These are phyloP conservation scores for Rhodosporidiobolus odoratus DNA, from an alignment of 768 basidiomycete species.

Conservation along the genomic window DNA sequence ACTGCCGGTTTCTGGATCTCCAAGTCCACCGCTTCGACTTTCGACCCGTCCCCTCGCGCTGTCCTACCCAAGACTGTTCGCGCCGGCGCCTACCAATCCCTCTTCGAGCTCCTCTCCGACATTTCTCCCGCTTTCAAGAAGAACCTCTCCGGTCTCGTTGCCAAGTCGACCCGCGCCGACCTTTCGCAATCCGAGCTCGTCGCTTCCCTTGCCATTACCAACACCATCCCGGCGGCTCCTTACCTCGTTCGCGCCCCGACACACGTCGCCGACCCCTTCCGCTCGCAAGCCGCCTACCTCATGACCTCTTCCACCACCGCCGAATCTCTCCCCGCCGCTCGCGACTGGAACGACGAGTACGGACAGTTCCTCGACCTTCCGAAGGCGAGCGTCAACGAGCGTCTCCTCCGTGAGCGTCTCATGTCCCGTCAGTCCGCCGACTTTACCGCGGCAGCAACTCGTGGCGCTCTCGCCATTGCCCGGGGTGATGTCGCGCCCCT, in stretches of 20 bases:
- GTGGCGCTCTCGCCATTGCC: conserved; percentile 47
- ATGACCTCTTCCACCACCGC: conserved; percentile 48
- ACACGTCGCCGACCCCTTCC: conserved; percentile 46
- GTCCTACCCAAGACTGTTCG: conserved; percentile 38
- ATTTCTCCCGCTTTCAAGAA: conserved; percentile 48
- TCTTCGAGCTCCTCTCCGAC: conserved; percentile 49
- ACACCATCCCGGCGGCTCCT: conserved; percentile 48
- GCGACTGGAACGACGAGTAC: conserved; percentile 53
- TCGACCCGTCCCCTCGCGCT: conserved; percentile 48
- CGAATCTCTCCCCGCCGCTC: conserved; percentile 48
- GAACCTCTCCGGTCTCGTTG: conserved; percentile 33
- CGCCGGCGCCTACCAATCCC: conserved; percentile 45
- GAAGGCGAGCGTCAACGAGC: conserved; percentile 44
- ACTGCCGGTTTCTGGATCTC: conserved; percentile 50
- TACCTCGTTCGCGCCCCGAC: conserved; percentile 46
- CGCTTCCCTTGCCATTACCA: conserved; percentile 48
- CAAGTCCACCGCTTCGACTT: conserved; percentile 46
- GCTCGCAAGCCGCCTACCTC: conserved; percentile 50
- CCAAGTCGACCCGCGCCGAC: conserved; percentile 26
- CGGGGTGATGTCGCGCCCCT: conserved; percentile 50
- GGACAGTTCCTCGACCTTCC: conserved; percentile 49
- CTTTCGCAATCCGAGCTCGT: conserved; percentile 40
- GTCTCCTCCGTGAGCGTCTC: conserved; percentile 49
- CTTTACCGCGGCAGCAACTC: conserved; percentile 48
- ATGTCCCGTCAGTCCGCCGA: conserved; percentile 48